A percentile compares a stretch with the other conserved stretches of the same genome.
Conservation (phyloP, 441 rosid genomes). For the Populus trichocarpa region DNA sequence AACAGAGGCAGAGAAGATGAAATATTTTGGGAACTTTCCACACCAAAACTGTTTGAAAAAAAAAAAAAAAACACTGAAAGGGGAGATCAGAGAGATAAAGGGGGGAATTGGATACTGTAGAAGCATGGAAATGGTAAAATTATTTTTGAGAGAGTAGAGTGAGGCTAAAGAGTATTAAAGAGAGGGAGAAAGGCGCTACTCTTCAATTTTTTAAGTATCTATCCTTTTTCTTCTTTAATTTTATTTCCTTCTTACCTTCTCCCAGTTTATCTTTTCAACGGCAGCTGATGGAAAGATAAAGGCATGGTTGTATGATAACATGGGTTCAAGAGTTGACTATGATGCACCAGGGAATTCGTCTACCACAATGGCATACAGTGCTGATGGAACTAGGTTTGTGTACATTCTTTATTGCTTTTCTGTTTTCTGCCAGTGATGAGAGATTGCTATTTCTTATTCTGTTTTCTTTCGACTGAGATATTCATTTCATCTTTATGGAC, state of each 20-base stretch:
- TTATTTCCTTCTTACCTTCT: constrained; percentile 5
- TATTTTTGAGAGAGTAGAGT: background rate
- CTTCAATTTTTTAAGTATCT: background rate
- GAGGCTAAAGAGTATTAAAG: background rate
- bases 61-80: background rate
- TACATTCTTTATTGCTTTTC: constrained; percentile 9
- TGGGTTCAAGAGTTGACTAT: constrained; percentile 81
- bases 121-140: background rate
- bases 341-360: constrained; percentile 78
- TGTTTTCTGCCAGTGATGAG: constrained; percentile 6
- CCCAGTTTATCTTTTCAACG: constrained; percentile 76
- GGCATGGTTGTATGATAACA: constrained; percentile 74
- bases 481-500: constrained; percentile 16
- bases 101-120: too few species aligned
- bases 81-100: background rate
- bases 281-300: constrained; percentile 81
- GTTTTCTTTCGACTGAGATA: constrained; percentile 4
- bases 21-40: background rate
- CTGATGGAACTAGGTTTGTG: constrained; percentile 71
- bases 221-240: background rate
- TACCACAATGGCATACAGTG: constrained; percentile 74
- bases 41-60: background rate
- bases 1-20: background rate
- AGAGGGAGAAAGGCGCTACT: background rate
- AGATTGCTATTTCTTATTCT: constrained; percentile 7